phyloP scores from a whole-genome alignment of 2,329 filamentous ascomycete species.

The Claviceps pazoutovae region DNA sequence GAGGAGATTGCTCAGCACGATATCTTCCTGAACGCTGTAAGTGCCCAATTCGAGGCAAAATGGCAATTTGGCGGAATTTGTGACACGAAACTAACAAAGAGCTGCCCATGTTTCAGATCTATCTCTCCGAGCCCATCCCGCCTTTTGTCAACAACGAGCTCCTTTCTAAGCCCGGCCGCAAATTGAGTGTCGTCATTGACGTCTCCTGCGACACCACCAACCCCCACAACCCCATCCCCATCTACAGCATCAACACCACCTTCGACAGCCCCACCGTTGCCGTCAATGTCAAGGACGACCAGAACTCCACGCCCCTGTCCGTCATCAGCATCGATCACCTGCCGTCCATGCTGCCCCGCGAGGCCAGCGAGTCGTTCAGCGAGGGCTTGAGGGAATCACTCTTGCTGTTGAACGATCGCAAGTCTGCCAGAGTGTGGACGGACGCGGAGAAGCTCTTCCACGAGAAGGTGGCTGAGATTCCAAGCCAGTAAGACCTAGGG shows the following conservation, averaged over 20 bases:
- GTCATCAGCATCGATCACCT: conserved; percentile 86
- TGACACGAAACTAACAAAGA: neutral
- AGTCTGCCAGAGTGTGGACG: conserved; percentile 5
- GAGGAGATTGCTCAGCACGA: conserved; percentile 61
- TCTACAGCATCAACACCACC: conserved; percentile 74
- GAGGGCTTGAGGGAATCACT: conserved; percentile 1
- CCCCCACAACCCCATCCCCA: conserved; percentile 50
- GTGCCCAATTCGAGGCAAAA: neutral
- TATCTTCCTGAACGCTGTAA: conserved; percentile 37
- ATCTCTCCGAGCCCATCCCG: conserved; percentile 24
- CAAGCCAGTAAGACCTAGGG: neutral
- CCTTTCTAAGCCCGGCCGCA: conserved; percentile 46
- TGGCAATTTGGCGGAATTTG: neutral
- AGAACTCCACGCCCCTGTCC: conserved; percentile 39
- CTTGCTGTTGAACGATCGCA: conserved; percentile 3
- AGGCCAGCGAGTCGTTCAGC: conserved; percentile 51
- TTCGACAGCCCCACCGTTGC: conserved; percentile 79
- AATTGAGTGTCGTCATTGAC: conserved; percentile 68
- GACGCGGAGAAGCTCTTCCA: conserved; percentile 4
- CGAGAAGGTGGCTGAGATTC: conserved; percentile 4
- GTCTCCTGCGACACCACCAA: conserved; percentile 52
- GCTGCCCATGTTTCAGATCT: conserved; percentile 3
- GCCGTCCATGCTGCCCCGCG: conserved; percentile 68
- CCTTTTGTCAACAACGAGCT: conserved; percentile 68
- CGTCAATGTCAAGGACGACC: conserved; percentile 43